phyloP scores from a whole-genome alignment of 306 rosid genomes.

The barrel medic (Medicago truncatula) region DNA sequence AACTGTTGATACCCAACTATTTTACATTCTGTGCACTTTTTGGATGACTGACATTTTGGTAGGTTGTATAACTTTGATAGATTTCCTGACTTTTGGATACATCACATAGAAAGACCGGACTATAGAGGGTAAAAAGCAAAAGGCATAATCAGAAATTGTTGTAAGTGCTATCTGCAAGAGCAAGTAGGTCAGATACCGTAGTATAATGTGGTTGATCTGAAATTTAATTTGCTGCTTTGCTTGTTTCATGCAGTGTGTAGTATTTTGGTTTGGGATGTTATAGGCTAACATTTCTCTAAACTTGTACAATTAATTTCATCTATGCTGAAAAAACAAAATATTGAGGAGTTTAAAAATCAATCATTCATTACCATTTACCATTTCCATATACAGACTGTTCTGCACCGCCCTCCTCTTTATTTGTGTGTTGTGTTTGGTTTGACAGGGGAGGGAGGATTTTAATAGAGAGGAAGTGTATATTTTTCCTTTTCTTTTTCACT shows the following conservation, averaged over 20 bases:
- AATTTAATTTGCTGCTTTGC: conserved; percentile 30
- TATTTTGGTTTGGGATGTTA: conserved; percentile 24
- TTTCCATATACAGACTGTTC: not conserved
- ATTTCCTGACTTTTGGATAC: conserved; percentile 58
- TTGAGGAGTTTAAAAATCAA: conserved; percentile 6
- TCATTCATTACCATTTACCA: not conserved
- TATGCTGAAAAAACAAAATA: conserved; percentile 21
- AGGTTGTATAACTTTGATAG: conserved; percentile 59
- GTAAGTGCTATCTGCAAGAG: conserved; percentile 31
- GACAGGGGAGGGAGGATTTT: not conserved
- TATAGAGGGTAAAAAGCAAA: conserved; percentile 44
- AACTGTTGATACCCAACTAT: conserved; percentile 44
- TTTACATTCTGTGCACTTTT: conserved; percentile 40
- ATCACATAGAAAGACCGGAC: conserved; percentile 46
- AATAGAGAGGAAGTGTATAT: not conserved
- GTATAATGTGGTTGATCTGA: conserved; percentile 37
- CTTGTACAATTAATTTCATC: conserved; percentile 29
- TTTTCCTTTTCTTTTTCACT: too few species aligned
- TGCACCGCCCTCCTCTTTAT: not conserved
- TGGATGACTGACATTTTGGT: conserved; percentile 50
- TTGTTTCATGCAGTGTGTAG: conserved; percentile 34
- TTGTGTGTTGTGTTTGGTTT: not conserved
- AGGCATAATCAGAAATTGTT: conserved; percentile 40
- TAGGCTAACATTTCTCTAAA: conserved; percentile 21
- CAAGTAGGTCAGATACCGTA: conserved; percentile 33